Percentiles rank a stretch among this genome's conserved stretches.
Evolutionary conservation across 495 filamentous ascomycete genomes (phyloP).

Genomic region (Trichoderma orchidacearum): DNA sequence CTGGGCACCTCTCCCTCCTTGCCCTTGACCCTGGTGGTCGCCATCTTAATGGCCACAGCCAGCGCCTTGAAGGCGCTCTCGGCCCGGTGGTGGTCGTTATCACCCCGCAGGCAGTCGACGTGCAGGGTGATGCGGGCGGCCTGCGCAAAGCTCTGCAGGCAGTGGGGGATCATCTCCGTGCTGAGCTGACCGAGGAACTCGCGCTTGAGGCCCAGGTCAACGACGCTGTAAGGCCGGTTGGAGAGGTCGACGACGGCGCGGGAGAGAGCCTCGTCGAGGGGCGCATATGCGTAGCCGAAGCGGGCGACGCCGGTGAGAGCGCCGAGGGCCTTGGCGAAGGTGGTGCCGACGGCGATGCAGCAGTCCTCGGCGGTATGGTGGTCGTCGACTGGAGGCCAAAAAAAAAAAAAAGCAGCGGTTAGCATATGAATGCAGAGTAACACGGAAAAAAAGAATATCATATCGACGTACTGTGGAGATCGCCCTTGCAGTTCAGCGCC

Average conservation of each 20-base stretch:
- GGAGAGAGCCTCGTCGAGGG: constrained; percentile 89
- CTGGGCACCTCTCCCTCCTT: constrained; percentile 84
- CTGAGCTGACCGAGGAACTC: constrained; percentile 90
- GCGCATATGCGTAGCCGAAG: constrained; percentile 82
- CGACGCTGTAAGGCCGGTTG: constrained; percentile 72
- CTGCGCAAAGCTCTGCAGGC: constrained; percentile 84
- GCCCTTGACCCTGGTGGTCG: constrained; percentile 58
- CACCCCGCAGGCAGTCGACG: constrained; percentile 74
- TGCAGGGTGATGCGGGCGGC: constrained; percentile 84
- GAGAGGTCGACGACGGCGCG: constrained; percentile 91
- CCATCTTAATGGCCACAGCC: constrained; percentile 67
- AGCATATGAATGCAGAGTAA: no score
- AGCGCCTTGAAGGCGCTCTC: constrained; percentile 97
- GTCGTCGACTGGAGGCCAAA: constrained; percentile 75
- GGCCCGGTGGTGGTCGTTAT: constrained; percentile 92
- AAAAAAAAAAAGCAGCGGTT: not conserved
- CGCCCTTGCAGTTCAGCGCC: constrained; percentile 65
- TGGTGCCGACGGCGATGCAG: constrained; percentile 76
- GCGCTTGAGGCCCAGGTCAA: constrained; percentile 65
- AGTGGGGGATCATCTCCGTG: constrained; percentile 95
- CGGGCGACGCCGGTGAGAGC: constrained; percentile 67
- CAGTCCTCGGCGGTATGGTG: constrained; percentile 97
- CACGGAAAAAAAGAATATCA: no score
- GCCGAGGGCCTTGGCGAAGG: constrained; percentile 67
- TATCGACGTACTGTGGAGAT: constrained; percentile 76